phyloP scores from a whole-genome alignment of 108 stramenopile species.

The Parmales sp. region DNA sequence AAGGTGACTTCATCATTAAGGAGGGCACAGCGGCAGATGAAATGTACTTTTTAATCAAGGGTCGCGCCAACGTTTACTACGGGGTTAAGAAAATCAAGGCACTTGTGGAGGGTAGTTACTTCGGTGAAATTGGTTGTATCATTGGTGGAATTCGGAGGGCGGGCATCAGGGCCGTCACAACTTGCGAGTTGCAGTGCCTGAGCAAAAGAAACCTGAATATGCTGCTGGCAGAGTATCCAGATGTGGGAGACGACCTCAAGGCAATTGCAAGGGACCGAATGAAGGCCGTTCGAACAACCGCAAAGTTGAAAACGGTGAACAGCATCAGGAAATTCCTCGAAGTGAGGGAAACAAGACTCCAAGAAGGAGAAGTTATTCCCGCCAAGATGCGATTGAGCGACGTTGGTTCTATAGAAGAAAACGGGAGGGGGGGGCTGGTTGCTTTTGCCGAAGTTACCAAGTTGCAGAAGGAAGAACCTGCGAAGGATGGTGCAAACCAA shows the following conservation, averaged over 20 bases:
- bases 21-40: constrained; percentile 17
- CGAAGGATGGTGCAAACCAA: no score
- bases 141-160: background rate
- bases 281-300: background rate
- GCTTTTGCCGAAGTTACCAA: no score
- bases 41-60: constrained; percentile 20
- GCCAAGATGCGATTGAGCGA: background rate
- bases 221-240: constrained; percentile 5
- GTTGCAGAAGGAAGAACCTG: no score
- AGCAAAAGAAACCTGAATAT: background rate
- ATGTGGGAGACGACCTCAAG: constrained; percentile 2
- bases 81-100: constrained; percentile 13
- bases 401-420: background rate
- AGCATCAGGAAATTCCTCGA: background rate
- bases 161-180: constrained; percentile 1
- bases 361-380: background rate
- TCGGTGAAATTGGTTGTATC: constrained; percentile 25
- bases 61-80: constrained; percentile 8
- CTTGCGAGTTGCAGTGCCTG: constrained; percentile 3
- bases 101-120: constrained; percentile 13
- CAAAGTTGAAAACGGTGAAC: background rate
- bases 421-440: no score
- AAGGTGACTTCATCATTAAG: constrained; percentile 19
- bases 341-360: background rate
- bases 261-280: background rate